Conservation (phyloP, 116 monocot genomes). For the Dioscorea cayenensis region DNA sequence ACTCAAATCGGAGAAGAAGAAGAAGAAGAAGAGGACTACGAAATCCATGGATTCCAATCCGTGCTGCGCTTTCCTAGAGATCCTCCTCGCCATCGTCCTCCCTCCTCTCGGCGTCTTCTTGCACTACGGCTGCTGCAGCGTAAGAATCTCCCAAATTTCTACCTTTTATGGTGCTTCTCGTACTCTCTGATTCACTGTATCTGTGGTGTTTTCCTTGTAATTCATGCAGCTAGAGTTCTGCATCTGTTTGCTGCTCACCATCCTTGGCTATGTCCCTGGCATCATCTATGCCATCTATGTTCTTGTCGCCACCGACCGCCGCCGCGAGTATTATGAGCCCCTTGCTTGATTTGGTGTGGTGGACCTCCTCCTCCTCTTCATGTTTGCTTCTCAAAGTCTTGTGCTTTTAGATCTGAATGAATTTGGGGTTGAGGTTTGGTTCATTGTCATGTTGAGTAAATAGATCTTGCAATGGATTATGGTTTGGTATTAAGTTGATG, state of each 20-base stretch:
- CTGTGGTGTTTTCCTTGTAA: not conserved
- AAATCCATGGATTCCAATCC: conserved; percentile 12
- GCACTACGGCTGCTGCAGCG: conserved; percentile 49
- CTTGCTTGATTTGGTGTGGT: not conserved
- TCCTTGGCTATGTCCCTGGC: conserved; percentile 49
- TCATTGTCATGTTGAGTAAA: too few species aligned
- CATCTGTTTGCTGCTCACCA: conserved; percentile 34
- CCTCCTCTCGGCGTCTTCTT: conserved; percentile 50
- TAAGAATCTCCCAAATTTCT: not conserved
- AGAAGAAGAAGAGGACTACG: too few species aligned
- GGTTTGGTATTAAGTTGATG: too few species aligned
- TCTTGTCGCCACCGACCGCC: conserved; percentile 24
- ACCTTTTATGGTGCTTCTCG: not conserved
- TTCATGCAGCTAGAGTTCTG: conserved; percentile 20
- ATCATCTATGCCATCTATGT: conserved; percentile 56
- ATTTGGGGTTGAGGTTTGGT: too few species aligned
- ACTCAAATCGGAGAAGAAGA: not conserved
- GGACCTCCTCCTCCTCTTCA: too few species aligned
- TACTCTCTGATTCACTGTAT: not conserved
- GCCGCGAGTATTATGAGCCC: conserved; percentile 22
- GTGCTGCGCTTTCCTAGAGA: conserved; percentile 35
- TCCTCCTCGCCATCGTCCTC: conserved; percentile 37
- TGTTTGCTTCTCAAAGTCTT: not conserved
- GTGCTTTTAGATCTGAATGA: too few species aligned
- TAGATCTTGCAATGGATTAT: too few species aligned